These are phyloP conservation scores for Picea mariana DNA, from an alignment of 83 land plant genomes.

Conservation along the genomic window DNA sequence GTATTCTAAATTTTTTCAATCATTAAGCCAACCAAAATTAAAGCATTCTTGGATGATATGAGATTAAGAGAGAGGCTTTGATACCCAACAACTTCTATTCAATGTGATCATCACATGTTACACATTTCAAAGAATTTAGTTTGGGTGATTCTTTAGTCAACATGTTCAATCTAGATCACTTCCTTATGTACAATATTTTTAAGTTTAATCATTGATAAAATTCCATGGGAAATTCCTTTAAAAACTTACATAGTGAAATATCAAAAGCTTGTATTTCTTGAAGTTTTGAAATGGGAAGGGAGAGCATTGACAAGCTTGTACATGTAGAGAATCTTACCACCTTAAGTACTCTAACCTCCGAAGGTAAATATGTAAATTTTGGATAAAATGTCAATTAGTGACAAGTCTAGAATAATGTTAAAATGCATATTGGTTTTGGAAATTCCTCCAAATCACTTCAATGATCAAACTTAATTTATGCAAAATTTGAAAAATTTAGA, in stretches of 20 bases:
- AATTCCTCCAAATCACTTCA: too few relatives aligned
- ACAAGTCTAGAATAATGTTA: too few relatives aligned
- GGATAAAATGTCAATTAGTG: constrained; percentile 48
- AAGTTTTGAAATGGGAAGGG: constrained; percentile 32
- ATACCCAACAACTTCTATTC: background rate
- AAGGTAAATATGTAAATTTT: constrained; percentile 35
- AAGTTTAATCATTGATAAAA: constrained; percentile 33
- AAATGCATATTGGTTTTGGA: too few relatives aligned
- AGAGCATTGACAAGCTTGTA: constrained; percentile 37
- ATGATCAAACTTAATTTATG: too few relatives aligned
- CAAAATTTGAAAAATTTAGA: too few relatives aligned
- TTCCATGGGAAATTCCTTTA: constrained; percentile 41
- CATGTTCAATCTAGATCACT: constrained; percentile 33
- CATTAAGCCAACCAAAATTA: too few relatives aligned
- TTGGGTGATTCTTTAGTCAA: constrained; percentile 26
- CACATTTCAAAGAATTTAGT: constrained; percentile 34
- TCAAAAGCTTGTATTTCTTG: constrained; percentile 39
- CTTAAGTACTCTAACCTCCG: constrained; percentile 30
- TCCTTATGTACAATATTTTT: constrained; percentile 67
- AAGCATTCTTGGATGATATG: too few relatives aligned
- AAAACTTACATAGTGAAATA: constrained; percentile 44
- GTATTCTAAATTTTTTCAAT: too few relatives aligned
- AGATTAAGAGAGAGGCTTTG: background rate
- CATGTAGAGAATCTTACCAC: constrained; percentile 48
- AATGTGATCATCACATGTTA: constrained; percentile 24